Base-by-base conservation (phyloP, 2,329 filamentous ascomycete species). In the Ophiocordyceps camponoti-saundersi region DNA sequence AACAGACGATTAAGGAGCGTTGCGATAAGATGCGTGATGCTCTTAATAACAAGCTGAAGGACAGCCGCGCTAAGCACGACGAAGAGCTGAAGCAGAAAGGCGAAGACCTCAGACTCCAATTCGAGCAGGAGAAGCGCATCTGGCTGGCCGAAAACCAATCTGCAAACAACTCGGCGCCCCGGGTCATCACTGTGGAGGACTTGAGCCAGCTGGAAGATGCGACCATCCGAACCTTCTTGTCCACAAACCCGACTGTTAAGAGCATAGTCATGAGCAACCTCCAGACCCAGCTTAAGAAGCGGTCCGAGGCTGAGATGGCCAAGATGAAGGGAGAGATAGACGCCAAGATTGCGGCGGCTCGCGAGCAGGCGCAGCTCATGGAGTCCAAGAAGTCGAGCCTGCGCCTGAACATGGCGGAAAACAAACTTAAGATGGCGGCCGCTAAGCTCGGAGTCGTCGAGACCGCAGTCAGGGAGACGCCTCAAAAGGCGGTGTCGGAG, bases 401-500 rank as follows among this genome's bases (percentile, higher is more conserved):
- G 44, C 84, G 83, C 52, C 71, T 90, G 52, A 90, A 87, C 59
- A 84, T 93, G 78, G 69, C 79, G 6, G 82, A 90, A 53, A 85
- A 81, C 54, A 79, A 81, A 58, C 65, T 73, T 44, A 77, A 73
- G 51, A 65, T 68, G 10, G 77, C 80, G 0, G 71, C 72, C 45
- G 84, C 82, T 5, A 93, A 92, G 66, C 66, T 93, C 30, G 74
- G 76, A 1, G 77, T 92, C 1, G 84, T 96, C 3, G 76, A 88
- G 57, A 84, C 79, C 44, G 89, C 90, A 13, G 87, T 83, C 0
- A 73, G 72, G n/a, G 83, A 94, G 44, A 95, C 89, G 1, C 90
- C 90, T 0, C 73, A 90, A 55, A 80, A 79, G 59, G 78, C 88
- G 0, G 87, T 96, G 4, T 76, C 69, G 11, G 88, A 95, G 62